Evolutionary conservation across 2,329 filamentous ascomycete species (phyloP).

Genomic region (Pestalotiopsis sp.): DNA sequence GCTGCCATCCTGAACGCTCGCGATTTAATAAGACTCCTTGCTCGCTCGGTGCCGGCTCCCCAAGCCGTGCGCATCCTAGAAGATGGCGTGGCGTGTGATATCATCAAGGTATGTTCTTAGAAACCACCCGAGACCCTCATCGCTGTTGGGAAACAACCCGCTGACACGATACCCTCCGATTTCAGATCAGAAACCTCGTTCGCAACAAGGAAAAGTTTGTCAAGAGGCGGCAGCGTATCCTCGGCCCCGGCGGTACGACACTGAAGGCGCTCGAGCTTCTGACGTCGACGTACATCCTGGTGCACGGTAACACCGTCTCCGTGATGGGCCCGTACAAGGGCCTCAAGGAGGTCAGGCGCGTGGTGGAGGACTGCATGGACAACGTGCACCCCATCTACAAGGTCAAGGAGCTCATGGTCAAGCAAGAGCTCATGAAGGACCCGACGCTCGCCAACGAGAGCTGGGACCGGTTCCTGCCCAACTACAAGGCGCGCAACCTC

Average conservation of each 20-base stretch:
- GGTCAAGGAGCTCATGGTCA: slow-evolving; percentile 78
- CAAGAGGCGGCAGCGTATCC: slow-evolving; percentile 88
- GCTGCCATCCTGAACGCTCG: slow-evolving; percentile 91
- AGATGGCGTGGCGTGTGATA: slow-evolving; percentile 88
- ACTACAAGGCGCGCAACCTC: slow-evolving; percentile 93
- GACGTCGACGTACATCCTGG: slow-evolving; percentile 88
- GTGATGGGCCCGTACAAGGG: slow-evolving; percentile 93
- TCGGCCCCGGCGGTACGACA: slow-evolving; percentile 89
- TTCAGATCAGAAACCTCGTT: slow-evolving; percentile 76
- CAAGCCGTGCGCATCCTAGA: slow-evolving; percentile 95
- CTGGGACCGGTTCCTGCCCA: slow-evolving; percentile 94
- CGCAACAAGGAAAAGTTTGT: slow-evolving; percentile 95
- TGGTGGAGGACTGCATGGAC: slow-evolving; percentile 69
- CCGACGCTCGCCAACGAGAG: slow-evolving; percentile 83
- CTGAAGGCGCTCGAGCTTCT: slow-evolving; percentile 92
- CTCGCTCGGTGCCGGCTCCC: slow-evolving; percentile 87
- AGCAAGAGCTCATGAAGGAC: slow-evolving; percentile 87
- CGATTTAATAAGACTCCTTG: slow-evolving; percentile 90
- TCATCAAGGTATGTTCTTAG: slow-evolving; percentile 68
- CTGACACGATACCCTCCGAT: neutral
- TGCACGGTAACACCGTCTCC: slow-evolving; percentile 94
- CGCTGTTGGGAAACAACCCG: neutral
- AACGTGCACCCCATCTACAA: slow-evolving; percentile 69
- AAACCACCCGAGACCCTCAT: neutral
- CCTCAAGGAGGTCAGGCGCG: slow-evolving; percentile 69